Conservation (phyloP, 306 rosid species). For the Sophora flavescens region DNA sequence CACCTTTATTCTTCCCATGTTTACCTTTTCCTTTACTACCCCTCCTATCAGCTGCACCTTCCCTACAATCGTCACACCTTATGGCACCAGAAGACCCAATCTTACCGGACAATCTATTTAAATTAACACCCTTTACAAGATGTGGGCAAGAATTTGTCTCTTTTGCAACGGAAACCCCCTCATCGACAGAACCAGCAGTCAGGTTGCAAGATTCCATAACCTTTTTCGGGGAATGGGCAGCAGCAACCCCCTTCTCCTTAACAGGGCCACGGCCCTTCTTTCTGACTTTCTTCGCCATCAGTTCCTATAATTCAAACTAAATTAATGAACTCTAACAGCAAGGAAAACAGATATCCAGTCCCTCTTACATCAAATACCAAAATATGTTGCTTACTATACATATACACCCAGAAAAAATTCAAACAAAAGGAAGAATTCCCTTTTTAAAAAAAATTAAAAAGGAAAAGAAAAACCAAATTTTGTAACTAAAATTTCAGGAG, state of each 20-base stretch:
- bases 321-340: conserved; percentile 37
- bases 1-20: conserved; percentile 76
- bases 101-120: conserved; percentile 62
- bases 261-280: conserved; percentile 64
- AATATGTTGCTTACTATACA: background rate
- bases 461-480: background rate
- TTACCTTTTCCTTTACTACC: conserved; percentile 72
- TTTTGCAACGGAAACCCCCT: conserved; percentile 54
- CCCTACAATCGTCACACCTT: conserved; percentile 82
- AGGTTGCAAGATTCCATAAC: conserved; percentile 46
- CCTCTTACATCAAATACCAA: conserved; percentile 18
- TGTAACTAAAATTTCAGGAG: conserved; percentile 48
- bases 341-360: conserved; percentile 9
- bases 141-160: conserved; percentile 74
- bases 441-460: too few species aligned
- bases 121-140: conserved; percentile 73
- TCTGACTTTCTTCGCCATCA: conserved; percentile 89
- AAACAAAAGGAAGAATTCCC: background rate
- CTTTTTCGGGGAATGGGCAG: conserved; percentile 46
- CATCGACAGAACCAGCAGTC: conserved; percentile 53
- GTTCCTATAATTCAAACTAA: conserved; percentile 61
- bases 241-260: conserved; percentile 62
- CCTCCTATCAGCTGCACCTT: conserved; percentile 67
- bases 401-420: background rate
- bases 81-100: conserved; percentile 54